These are phyloP conservation scores for Exophiala sp. DNA, from an alignment of 2,329 filamentous ascomycete genomes.

Conservation along the genomic window DNA sequence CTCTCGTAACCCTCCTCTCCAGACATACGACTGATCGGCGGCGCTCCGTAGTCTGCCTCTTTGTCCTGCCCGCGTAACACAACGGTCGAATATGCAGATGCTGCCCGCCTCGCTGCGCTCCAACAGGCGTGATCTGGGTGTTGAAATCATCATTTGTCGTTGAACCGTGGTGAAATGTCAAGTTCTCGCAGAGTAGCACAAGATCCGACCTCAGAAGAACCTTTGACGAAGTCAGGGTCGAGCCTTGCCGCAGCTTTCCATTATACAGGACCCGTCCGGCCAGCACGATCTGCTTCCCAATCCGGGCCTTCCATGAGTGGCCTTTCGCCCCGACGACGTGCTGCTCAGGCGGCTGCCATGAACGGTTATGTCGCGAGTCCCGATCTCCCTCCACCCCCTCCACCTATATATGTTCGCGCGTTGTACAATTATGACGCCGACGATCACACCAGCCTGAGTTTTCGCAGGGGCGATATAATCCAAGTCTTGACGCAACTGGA, in stretches of 20 bases:
- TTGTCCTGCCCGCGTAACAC: conserved; percentile 2
- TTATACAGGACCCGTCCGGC: conserved; percentile 34
- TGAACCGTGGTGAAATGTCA: conserved; percentile 17
- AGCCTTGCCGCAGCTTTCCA: conserved; percentile 37
- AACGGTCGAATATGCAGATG: conserved; percentile 23
- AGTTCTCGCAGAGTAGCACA: conserved; percentile 20
- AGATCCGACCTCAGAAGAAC: conserved; percentile 13
- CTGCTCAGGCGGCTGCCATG: conserved; percentile 36
- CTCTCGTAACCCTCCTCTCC: neutral
- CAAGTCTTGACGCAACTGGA: conserved; percentile 97
- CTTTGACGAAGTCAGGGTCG: conserved; percentile 22
- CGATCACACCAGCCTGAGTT: conserved; percentile 92
- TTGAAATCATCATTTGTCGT: conserved; percentile 2
- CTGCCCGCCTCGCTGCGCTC: conserved; percentile 19
- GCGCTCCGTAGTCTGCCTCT: neutral
- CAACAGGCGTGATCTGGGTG: conserved; percentile 13
- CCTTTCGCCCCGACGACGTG: conserved; percentile 27
- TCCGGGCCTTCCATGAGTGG: conserved; percentile 20
- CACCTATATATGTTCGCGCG: conserved; percentile 77
- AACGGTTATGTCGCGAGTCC: conserved; percentile 47
- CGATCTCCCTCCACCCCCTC: conserved; percentile 37
- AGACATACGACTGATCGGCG: neutral
- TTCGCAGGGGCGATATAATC: conserved; percentile 93
- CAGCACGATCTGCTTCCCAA: conserved; percentile 11
- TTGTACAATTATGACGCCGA: conserved; percentile 98